Evolutionary conservation across 2,329 filamentous ascomycete species (phyloP), one percentile per base, ranked within the genome.

Genomic region (Botryosphaeria dothidea): DNA sequence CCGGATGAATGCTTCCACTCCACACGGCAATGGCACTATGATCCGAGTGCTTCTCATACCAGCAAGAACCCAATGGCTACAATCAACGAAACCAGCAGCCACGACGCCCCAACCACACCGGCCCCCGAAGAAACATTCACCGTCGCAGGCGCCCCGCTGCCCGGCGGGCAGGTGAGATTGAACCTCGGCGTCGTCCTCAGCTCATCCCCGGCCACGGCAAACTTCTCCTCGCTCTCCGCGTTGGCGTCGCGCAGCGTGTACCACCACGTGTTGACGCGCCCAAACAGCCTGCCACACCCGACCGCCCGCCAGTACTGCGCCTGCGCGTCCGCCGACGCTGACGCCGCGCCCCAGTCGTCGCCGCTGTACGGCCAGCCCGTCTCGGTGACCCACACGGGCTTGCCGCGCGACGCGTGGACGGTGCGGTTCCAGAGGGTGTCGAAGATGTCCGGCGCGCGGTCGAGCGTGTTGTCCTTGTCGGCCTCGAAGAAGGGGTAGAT

Each of bases 161-260:
- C 66, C 2, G 68, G 68, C 17, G 74, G 70, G 80, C 85, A 87
- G 70, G 78, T 82, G 64, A 87, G 80, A 73, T 87, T 79, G 75
- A 83, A 87, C 62, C 77, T 75, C 48, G 85, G 80, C 27, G 73
- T 82, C 69, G 82, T 84, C 67, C 78, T 81, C 61, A 87, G 79
- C 3, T n/a, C 38, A 71, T 86, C 76, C 66, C 84, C 76, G 71
- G 83, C 85, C 68, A 87, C 82, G 73, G 80, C 84, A 61, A 87
- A 87, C 80, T 86, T 85, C 78, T 84, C 80, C 73, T 80, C 72
- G 81, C 87, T 86, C 74, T 81, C 84, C 57, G 84, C 82, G 81
- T 86, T 86, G 58, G 72, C 71, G 60, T 77, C 75, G 8, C 70
- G 70, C 4, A 76, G 70, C 6, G 71, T 73, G 68, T 77, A 78